These are phyloP conservation scores for Amanita jacksonii DNA, from an alignment of 768 basidiomycete genomes.

Conservation along the genomic window DNA sequence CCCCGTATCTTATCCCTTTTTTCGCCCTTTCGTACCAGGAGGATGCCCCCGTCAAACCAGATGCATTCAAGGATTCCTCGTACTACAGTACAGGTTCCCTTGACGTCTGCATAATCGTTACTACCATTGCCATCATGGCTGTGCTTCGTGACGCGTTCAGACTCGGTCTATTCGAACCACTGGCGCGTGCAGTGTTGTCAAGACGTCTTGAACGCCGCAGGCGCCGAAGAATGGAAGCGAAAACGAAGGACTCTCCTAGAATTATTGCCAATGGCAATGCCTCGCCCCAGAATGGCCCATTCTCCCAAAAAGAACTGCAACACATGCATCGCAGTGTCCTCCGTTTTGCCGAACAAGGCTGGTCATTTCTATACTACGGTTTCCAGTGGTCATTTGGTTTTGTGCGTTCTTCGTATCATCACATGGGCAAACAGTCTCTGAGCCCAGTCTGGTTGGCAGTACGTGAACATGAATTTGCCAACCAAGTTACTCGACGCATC, in stretches of 20 bases:
- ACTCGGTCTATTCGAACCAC: slow-evolving; percentile 66
- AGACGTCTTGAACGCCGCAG: slow-evolving; percentile 33
- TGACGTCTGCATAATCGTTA: slow-evolving; percentile 73
- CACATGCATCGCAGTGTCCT: slow-evolving; percentile 63
- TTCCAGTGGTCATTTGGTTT: slow-evolving; percentile 70
- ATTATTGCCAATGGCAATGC: slow-evolving; percentile 22
- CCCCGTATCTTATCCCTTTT: slow-evolving; percentile 54
- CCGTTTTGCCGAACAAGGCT: slow-evolving; percentile 94
- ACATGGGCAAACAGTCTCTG: background rate
- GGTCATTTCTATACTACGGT: slow-evolving; percentile 76
- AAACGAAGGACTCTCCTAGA: slow-evolving; percentile 19
- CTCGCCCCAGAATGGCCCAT: slow-evolving; percentile 13
- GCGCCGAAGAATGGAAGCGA: slow-evolving; percentile 14
- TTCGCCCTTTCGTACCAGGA: slow-evolving; percentile 66
- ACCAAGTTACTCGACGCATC: slow-evolving; percentile 53
- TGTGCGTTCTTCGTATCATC: slow-evolving; percentile 45
- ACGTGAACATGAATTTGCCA: slow-evolving; percentile 67
- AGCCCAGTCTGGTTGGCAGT: slow-evolving; percentile 35
- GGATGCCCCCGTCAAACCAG: slow-evolving; percentile 41
- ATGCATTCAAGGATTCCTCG: slow-evolving; percentile 61
- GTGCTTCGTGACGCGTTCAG: slow-evolving; percentile 72
- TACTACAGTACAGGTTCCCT: slow-evolving; percentile 68
- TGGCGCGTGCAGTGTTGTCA: slow-evolving; percentile 68
- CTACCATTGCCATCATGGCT: slow-evolving; percentile 85
- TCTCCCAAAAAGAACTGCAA: slow-evolving; percentile 38